Evolutionary conservation across 352 stramenopile species (phyloP).

Genomic region (Globisporangium emineosum): DNA sequence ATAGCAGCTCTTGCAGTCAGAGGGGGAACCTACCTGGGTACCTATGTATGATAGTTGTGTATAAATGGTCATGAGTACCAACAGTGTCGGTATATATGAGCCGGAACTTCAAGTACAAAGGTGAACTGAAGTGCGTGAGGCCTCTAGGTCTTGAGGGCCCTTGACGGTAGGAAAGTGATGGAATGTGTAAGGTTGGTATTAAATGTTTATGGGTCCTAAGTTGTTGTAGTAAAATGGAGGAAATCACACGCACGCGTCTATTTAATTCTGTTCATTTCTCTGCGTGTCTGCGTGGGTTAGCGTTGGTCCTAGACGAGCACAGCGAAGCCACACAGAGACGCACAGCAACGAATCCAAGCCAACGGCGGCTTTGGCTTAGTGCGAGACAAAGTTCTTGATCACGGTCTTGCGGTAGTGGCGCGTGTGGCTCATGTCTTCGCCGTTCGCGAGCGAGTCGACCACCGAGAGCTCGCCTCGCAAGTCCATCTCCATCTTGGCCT

Average conservation of each 20-base stretch:
- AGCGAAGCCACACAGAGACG: not conserved
- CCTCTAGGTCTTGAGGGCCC: not conserved
- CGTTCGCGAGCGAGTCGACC: slow-evolving; percentile 57
- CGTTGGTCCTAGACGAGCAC: not conserved
- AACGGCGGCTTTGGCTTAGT: slow-evolving; percentile 26
- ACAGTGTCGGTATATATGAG: not conserved
- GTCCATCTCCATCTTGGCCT: slow-evolving; percentile 82
- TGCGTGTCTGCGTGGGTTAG: not conserved
- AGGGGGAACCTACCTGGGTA: not conserved
- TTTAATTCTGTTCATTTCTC: not conserved
- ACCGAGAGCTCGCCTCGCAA: slow-evolving; percentile 79
- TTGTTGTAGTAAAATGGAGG: not conserved
- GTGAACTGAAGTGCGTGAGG: not conserved
- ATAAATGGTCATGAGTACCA: not conserved
- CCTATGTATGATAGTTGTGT: not conserved
- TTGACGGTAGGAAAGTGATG: not conserved
- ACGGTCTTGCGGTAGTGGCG: slow-evolving; percentile 73
- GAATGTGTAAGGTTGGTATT: too few species aligned
- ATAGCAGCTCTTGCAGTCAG: too few species aligned
- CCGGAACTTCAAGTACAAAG: not conserved
- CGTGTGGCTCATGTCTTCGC: slow-evolving; percentile 59
- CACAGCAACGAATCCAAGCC: not conserved
- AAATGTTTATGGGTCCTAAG: not conserved
- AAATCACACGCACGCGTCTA: not conserved
- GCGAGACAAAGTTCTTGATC: slow-evolving; percentile 69